A percentile compares a stretch with the other conserved stretches of the same genome.
Conservation (phyloP, 768 basidiomycete species). For the Collybia nuda region DNA sequence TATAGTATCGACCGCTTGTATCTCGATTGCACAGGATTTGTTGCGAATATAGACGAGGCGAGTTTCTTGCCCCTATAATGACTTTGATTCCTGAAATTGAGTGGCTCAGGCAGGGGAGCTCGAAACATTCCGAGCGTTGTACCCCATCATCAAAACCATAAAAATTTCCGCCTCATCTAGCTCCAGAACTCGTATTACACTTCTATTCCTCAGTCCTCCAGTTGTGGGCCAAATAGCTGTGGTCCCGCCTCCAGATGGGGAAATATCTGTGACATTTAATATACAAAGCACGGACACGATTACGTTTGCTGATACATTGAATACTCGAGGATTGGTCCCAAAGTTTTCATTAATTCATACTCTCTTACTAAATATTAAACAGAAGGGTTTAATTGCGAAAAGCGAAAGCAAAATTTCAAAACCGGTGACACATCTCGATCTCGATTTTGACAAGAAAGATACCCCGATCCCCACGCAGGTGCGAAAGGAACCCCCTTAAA, state of each 20-base stretch:
- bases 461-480: slow-evolving; percentile 18
- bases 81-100: not conserved
- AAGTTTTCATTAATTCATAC: not conserved
- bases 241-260: slow-evolving; percentile 11
- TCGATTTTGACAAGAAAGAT: slow-evolving; percentile 15
- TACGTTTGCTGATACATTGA: slow-evolving; percentile 41
- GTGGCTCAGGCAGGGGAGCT: slow-evolving; percentile 36
- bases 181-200: slow-evolving; percentile 25
- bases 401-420: slow-evolving; percentile 21
- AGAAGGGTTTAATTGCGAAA: slow-evolving; percentile 11
- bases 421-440: slow-evolving; percentile 17
- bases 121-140: slow-evolving; percentile 52
- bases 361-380: not conserved
- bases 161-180: slow-evolving; percentile 22
- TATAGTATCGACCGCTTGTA: slow-evolving; percentile 46
- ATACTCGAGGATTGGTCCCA: slow-evolving; percentile 47
- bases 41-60: slow-evolving; percentile 50
- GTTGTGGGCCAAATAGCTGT: slow-evolving; percentile 31
- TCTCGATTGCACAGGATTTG: slow-evolving; percentile 48
- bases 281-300: slow-evolving; percentile 30
- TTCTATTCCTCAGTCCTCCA: slow-evolving; percentile 35
- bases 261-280: slow-evolving; percentile 33
- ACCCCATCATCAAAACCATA: slow-evolving; percentile 26
- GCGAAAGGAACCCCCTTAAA: not conserved
- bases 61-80: not conserved